Evolutionary conservation across 345 rosid genomes (phyloP), one percentile per base, ranked within the genome.

Genomic region (Eutrema heterophyllum): DNA sequence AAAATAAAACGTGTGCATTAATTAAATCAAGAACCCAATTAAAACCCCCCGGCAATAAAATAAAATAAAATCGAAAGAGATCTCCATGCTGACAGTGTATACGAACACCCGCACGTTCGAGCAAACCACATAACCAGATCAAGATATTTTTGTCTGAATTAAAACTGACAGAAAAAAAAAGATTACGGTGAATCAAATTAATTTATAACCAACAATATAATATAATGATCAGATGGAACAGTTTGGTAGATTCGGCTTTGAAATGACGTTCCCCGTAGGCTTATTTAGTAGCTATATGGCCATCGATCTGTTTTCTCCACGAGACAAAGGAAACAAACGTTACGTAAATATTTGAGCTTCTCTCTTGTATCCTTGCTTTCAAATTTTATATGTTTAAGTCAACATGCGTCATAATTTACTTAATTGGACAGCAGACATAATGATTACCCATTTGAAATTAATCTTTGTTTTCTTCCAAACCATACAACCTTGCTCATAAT

Each of bases 321-420:
- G 8, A 60, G 32, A 71, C 59, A 60, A 59, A 26, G 18, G 49
- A 59, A 59, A 48, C 75, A 21, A 60, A 39, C 41, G 60, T 50
- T 36, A 39, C 26, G 32, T 71, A 9, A 49, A 49, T 60, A 27
- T 60, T 39, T 49, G 60, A 50, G 61, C 64, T 71, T 71, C 60
- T 15, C 32, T 46, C 33, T 21, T 33, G 26, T 59, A 24, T 59
- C 29, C 15, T 36, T 35, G 59, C 41, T 71, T 51, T 69, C 36
- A 50, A 71, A 61, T 16, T 16, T 16, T 5, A 16, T 61, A 50
- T 71, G 35, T 71, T 61, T 13, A 51, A 52, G 53, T 71, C 69
- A 71, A 41, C 69, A 30, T 13, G 33, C 2, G 61, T 71, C 60
- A 71, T 51, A 4, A 51, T 61, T 61, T 51, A 29, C 41, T 61